Percentiles rank a stretch among this genome's conserved stretches.
Conservation (phyloP, 805 yeast genomes). For the Citeromyces nyonsensis region DNA sequence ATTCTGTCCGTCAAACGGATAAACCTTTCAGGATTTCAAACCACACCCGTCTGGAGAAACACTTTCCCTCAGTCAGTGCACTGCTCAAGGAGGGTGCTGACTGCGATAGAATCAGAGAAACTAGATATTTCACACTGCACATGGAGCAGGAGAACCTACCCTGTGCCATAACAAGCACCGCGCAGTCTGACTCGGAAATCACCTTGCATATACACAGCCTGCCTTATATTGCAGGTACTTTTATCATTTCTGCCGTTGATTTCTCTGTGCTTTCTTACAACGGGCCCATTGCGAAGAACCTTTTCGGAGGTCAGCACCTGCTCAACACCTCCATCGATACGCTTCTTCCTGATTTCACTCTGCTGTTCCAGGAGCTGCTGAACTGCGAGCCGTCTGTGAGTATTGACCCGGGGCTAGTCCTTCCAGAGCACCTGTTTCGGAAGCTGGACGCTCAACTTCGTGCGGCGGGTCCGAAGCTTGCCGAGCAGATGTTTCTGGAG, state of each 20-base stretch:
- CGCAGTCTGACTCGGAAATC: conserved; percentile 17
- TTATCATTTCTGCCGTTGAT: conserved; percentile 41
- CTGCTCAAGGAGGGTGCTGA: conserved; percentile 15
- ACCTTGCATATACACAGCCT: conserved; percentile 58
- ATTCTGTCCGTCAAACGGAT: not conserved
- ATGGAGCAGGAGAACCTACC: conserved; percentile 32
- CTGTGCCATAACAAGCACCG: conserved; percentile 50
- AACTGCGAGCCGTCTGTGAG: conserved; percentile 40
- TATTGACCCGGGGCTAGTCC: no score
- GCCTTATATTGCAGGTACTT: conserved; percentile 81
- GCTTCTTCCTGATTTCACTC: conserved; percentile 49
- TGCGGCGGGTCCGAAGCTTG: conserved; percentile 18
- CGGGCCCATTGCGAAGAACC: conserved; percentile 58
- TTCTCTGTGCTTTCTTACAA: conserved; percentile 56
- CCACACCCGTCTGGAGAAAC: not conserved
- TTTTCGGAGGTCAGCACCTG: conserved; percentile 54
- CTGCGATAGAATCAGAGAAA: conserved; percentile 30
- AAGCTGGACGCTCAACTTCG: conserved; percentile 32
- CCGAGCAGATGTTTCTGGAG: conserved; percentile 33
- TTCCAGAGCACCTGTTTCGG: conserved; percentile 87
- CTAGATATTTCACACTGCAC: conserved; percentile 48
- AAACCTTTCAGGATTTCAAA: no score
- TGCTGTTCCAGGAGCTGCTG: conserved; percentile 26
- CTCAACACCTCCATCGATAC: conserved; percentile 31
- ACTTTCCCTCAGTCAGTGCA: conserved; percentile 3